Evolutionary conservation across 1,139 yeast genomes (phyloP), one percentile per base, ranked within the genome.

Genomic region (Ogataea hybrid): DNA sequence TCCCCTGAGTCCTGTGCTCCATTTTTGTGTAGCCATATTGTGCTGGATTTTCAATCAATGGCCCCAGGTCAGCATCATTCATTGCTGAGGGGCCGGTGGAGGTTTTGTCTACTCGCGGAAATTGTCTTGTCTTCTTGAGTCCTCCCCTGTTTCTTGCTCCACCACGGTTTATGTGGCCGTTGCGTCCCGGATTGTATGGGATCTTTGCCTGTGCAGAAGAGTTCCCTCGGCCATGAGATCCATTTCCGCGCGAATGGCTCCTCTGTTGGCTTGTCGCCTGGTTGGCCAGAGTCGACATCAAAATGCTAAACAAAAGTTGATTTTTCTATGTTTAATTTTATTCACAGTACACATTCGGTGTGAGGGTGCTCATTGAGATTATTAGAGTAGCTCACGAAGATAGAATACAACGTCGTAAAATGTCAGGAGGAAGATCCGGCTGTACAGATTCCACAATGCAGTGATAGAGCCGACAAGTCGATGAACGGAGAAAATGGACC

Each of bases 331-430:
- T 14, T 18, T 32, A 20, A 12, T 27, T 32, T 28, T 21, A 18
- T 18, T 18, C 20, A 6, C 17, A 10, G 25, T 14, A 20, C 8
- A 25, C 16, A 27, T 18, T 11, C 18, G 37, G 37, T 34, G 37
- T 20, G 17, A 16, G 28, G 25, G 35, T 33, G 28, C 23, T 14
- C 25, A 10, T 16, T 12, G 21, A 11, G 17, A 10, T 16, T 27
- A 32, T 33, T 25, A 35, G 40, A 41, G 28, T 3, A 31, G 25
- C 25, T 32, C 32, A 7, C 39, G 41, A 11, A 54, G 10, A 47
- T 58, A 59, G 58, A 71, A 61, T 23, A 64, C 46, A 22, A 70
- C 51, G 52, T 86, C 94, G 58, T 79, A 85, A 3, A 80, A 22
- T 23, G 67, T 65, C 50, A 87, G 68, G 47, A 80, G 75, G 32